Conservation (phyloP, 2,329 filamentous ascomycete genomes). For the Parastagonospora avenae region DNA sequence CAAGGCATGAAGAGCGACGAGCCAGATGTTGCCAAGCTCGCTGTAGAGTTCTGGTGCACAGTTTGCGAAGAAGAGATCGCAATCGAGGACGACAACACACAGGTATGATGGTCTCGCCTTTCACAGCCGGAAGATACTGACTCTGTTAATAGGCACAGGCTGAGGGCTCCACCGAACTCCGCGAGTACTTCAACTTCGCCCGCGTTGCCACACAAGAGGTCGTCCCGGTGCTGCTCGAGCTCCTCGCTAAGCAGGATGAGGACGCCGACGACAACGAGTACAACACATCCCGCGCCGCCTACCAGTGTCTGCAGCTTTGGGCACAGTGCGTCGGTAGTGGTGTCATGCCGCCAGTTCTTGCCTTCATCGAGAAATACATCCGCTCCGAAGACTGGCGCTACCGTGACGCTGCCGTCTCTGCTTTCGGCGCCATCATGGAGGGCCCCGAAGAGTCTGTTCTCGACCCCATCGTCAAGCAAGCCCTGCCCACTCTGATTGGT, state of each 20-base stretch:
- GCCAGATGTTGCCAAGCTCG: slow-evolving; percentile 96
- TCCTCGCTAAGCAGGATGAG: slow-evolving; percentile 96
- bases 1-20: slow-evolving; percentile 98
- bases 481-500: slow-evolving; percentile 84
- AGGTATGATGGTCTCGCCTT: slow-evolving; percentile 55
- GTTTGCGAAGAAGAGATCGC: slow-evolving; percentile 98
- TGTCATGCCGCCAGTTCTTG: slow-evolving; percentile 83
- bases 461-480: slow-evolving; percentile 94
- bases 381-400: slow-evolving; percentile 92
- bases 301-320: slow-evolving; percentile 95
- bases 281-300: slow-evolving; percentile 91
- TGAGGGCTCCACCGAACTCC: slow-evolving; percentile 81
- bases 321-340: slow-evolving; percentile 85
- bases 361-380: slow-evolving; percentile 90
- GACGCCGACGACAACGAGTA: slow-evolving; percentile 97
- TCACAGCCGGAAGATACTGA: background rate
- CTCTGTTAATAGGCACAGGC: slow-evolving; percentile 54
- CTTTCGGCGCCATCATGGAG: slow-evolving; percentile 98
- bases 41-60: slow-evolving; percentile 99
- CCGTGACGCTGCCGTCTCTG: slow-evolving; percentile 93
- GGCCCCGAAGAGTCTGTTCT: slow-evolving; percentile 91
- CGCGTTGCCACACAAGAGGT: slow-evolving; percentile 92
- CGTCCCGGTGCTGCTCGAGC: slow-evolving; percentile 83
- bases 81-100: slow-evolving; percentile 95
- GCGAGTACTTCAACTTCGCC: slow-evolving; percentile 95